Evolutionary conservation across 2,329 filamentous ascomycete genomes (phyloP).

Genomic region (Curvularia eragrostidis): DNA sequence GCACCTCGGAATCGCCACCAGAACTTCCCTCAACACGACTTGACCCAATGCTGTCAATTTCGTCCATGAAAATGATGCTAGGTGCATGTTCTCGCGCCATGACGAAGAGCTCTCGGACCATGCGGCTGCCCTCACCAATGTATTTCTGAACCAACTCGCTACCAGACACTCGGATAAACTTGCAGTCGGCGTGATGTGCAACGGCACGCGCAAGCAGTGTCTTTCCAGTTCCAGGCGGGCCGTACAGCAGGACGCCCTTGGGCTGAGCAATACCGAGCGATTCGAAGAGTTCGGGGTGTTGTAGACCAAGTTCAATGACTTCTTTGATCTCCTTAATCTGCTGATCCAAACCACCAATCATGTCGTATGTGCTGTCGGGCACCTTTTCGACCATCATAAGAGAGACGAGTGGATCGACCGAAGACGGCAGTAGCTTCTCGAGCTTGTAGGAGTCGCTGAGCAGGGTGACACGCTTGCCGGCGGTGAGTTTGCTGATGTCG

Average conservation of each 20-base stretch:
- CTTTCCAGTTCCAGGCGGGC: slow-evolving; percentile 95
- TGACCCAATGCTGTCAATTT: slow-evolving; percentile 98
- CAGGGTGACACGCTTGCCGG: slow-evolving; percentile 95
- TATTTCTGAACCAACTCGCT: slow-evolving; percentile 99
- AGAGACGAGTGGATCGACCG: slow-evolving; percentile 95
- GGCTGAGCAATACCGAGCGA: slow-evolving; percentile 98
- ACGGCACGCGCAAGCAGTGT: slow-evolving; percentile 93
- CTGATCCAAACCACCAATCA: slow-evolving; percentile 98
- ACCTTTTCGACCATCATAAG: slow-evolving; percentile 99
- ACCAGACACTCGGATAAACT: slow-evolving; percentile 96
- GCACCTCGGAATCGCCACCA: slow-evolving; percentile 95
- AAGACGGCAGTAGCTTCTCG: slow-evolving; percentile 97
- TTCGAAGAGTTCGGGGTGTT: slow-evolving; percentile 98
- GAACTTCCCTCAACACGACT: slow-evolving; percentile 95
- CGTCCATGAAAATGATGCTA: slow-evolving; percentile 99
- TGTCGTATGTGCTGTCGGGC: slow-evolving; percentile 99
- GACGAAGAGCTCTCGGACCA: slow-evolving; percentile 98
- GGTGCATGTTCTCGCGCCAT: slow-evolving; percentile 98
- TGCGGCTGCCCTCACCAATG: slow-evolving; percentile 95
- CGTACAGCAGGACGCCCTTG: slow-evolving; percentile 96
- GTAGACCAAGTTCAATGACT: slow-evolving; percentile 97
- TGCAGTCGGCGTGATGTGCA: slow-evolving; percentile 98
- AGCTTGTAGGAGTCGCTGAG: slow-evolving; percentile 98
- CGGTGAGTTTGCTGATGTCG: slow-evolving; percentile 92
- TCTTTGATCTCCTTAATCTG: slow-evolving; percentile 99